phyloP scores from a whole-genome alignment of 192 early-diverging fungal species.

The Coemansia sp. region DNA sequence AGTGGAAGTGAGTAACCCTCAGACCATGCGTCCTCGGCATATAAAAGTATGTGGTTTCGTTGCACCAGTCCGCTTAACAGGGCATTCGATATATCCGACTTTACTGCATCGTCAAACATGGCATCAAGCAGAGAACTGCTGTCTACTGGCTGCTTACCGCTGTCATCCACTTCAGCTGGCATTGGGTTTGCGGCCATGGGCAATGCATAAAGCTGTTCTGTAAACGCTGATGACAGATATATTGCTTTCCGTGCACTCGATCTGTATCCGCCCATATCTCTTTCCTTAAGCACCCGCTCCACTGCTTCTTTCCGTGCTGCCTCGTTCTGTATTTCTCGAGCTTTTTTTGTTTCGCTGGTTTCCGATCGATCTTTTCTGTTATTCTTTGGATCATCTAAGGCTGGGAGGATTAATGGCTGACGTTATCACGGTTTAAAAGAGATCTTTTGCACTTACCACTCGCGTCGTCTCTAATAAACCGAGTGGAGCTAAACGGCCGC shows the following conservation, averaged over 20 bases:
- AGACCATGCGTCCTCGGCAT: conserved; percentile 49
- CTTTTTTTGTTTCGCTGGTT: neutral
- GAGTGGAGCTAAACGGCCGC: neutral
- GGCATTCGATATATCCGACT: conserved; percentile 31
- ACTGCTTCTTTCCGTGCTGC: conserved; percentile 19
- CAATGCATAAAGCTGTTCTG: conserved; percentile 33
- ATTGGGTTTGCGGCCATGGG: conserved; percentile 9
- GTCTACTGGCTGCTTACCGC: neutral
- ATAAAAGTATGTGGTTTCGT: conserved; percentile 41
- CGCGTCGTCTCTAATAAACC: neutral
- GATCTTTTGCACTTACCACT: neutral
- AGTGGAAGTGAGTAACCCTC: conserved; percentile 47
- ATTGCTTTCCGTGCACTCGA: neutral
- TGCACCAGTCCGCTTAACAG: conserved; percentile 33
- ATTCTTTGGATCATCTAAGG: neutral
- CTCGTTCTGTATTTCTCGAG: conserved; percentile 21
- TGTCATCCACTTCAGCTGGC: neutral
- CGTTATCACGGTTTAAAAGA: too few species aligned
- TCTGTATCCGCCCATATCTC: neutral
- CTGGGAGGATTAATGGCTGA: too few species aligned
- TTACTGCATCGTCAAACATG: conserved; percentile 27
- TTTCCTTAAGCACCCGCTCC: conserved; percentile 19
- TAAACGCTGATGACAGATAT: conserved; percentile 24
- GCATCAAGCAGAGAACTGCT: neutral
- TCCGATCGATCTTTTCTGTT: neutral